Conservation (phyloP, 768 basidiomycete genomes). For the Trametes villosa region DNA sequence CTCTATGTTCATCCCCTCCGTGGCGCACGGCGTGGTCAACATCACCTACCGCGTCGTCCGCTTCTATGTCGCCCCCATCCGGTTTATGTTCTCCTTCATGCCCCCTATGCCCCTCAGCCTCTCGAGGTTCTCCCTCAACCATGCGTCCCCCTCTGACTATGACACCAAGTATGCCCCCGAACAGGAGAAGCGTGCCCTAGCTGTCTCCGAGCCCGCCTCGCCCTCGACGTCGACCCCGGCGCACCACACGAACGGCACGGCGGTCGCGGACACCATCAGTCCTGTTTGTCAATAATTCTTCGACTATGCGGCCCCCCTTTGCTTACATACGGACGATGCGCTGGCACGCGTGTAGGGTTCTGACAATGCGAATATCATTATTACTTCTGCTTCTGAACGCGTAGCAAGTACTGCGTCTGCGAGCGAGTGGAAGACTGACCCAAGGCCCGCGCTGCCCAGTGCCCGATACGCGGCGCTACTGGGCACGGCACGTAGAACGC, state of each 20-base stretch:
- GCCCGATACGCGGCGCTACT: slow-evolving; percentile 12
- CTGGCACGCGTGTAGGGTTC: slow-evolving; percentile 50
- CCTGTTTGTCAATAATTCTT: slow-evolving; percentile 57
- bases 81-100: slow-evolving; percentile 38
- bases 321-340: slow-evolving; percentile 49
- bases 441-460: neutral
- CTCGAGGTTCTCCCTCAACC: slow-evolving; percentile 12
- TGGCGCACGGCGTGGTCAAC: slow-evolving; percentile 32
- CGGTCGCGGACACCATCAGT: slow-evolving; percentile 34
- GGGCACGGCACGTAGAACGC: slow-evolving; percentile 1
- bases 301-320: slow-evolving; percentile 36
- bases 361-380: slow-evolving; percentile 31
- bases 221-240: neutral
- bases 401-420: neutral
- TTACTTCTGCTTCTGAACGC: slow-evolving; percentile 15
- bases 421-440: neutral
- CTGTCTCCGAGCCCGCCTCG: neutral
- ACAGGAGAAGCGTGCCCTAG: slow-evolving; percentile 20
- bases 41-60: slow-evolving; percentile 38
- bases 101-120: slow-evolving; percentile 22
- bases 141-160: slow-evolving; percentile 14
- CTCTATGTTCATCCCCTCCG: slow-evolving; percentile 34
- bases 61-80: slow-evolving; percentile 39
- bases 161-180: slow-evolving; percentile 19
- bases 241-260: slow-evolving; percentile 17